These are phyloP conservation scores for Microbotryomycetes sp. DNA, from an alignment of 1,284 basidiomycete species.

Conservation along the genomic window DNA sequence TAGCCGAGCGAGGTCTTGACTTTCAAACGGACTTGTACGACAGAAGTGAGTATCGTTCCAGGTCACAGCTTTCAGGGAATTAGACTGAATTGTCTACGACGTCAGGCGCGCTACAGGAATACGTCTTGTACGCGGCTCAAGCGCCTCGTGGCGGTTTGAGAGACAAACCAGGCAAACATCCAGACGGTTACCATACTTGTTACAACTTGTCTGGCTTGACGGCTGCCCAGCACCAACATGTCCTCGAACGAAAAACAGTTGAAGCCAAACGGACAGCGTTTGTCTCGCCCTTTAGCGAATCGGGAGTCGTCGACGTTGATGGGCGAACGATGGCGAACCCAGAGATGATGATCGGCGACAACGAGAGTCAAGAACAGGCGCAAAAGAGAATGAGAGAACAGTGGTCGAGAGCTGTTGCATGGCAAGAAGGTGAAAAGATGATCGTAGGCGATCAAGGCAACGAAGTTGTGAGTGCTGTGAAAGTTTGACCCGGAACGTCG, in stretches of 20 bases:
- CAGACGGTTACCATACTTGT: constrained; percentile 85
- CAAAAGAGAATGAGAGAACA: constrained; percentile 17
- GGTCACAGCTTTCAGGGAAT: constrained; percentile 28
- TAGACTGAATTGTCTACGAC: neutral
- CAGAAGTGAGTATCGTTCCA: constrained; percentile 36
- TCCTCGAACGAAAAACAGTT: constrained; percentile 47
- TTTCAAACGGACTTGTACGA: constrained; percentile 40
- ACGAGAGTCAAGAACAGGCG: constrained; percentile 8
- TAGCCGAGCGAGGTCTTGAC: constrained; percentile 32
- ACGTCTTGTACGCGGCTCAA: constrained; percentile 79
- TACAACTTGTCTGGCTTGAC: constrained; percentile 87
- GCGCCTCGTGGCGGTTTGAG: constrained; percentile 74
- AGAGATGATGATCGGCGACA: constrained; percentile 1
- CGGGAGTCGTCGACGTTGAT: constrained; percentile 33
- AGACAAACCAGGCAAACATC: constrained; percentile 89
- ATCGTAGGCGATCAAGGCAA: constrained; percentile 14
- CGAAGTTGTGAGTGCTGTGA: constrained; percentile 13
- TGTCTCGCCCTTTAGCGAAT: constrained; percentile 6
- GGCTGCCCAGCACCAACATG: constrained; percentile 68
- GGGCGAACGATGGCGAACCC: neutral
- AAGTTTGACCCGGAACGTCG: no score
- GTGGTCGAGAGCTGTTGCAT: constrained; percentile 8
- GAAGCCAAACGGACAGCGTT: constrained; percentile 47
- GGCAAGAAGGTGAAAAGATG: neutral
- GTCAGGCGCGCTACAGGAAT: constrained; percentile 69